These are phyloP conservation scores for Daldinia sp. DNA, from an alignment of 2,329 filamentous ascomycete species.

Conservation along the genomic window DNA sequence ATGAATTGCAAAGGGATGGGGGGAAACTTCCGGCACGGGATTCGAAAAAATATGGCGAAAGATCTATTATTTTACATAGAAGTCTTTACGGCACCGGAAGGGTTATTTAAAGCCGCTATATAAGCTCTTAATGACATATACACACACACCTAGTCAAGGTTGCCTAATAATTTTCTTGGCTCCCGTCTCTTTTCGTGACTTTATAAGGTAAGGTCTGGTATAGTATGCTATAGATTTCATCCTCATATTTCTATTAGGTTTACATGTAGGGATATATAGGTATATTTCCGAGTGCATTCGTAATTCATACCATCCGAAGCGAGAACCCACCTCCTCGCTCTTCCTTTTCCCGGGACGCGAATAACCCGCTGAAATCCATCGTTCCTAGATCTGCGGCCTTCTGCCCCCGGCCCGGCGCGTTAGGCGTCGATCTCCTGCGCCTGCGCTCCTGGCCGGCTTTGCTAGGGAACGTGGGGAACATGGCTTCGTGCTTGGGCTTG, in stretches of 20 bases:
- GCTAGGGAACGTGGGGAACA: constrained; percentile 97
- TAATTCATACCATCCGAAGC: constrained; percentile 68
- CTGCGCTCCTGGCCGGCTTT: constrained; percentile 93
- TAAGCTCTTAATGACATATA: constrained; percentile 47
- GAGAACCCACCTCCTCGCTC: constrained; percentile 75
- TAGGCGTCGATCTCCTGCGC: constrained; percentile 77
- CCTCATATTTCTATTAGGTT: constrained; percentile 3
- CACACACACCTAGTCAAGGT: constrained; percentile 35
- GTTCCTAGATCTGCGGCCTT: constrained; percentile 67
- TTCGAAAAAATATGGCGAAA: constrained; percentile 32
- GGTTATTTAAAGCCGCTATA: constrained; percentile 31
- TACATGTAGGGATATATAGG: constrained; percentile 15
- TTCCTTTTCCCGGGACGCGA: constrained; percentile 73
- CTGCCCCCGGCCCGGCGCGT: constrained; percentile 84
- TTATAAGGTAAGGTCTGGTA: constrained; percentile 32
- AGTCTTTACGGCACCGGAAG: constrained; percentile 31
- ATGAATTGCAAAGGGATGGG: constrained; percentile 18
- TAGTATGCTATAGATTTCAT: constrained; percentile 23
- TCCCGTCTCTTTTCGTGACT: constrained; percentile 13
- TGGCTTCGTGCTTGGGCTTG: constrained; percentile 85
- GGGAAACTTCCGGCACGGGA: constrained; percentile 31
- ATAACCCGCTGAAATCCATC: constrained; percentile 78
- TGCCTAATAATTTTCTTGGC: constrained; percentile 11
- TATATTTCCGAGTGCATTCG: neutral
- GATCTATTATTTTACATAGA: constrained; percentile 33